Percentiles rank a stretch among this genome's conserved stretches.
Evolutionary conservation across 768 basidiomycete genomes (phyloP).

Genomic region (Russula compacta): DNA sequence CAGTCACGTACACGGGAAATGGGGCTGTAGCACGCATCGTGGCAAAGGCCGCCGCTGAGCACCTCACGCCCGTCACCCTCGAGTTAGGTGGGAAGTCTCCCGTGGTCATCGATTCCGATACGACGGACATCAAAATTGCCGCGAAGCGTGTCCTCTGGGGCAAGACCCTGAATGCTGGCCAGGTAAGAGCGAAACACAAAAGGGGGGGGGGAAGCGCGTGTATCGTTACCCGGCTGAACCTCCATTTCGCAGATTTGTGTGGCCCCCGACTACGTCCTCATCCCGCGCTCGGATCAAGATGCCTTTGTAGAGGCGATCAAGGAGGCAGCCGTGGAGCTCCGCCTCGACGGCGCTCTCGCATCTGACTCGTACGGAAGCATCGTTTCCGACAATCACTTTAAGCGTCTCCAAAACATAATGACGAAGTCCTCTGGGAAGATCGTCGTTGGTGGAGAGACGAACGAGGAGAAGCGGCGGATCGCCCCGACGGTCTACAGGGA

Average conservation of each 20-base stretch:
- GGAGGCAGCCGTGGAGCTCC: conserved; percentile 39
- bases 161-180: conserved; percentile 57
- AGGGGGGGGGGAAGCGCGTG: neutral
- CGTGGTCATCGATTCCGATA: conserved; percentile 34
- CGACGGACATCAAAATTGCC: conserved; percentile 39
- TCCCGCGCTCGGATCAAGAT: conserved; percentile 35
- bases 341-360: conserved; percentile 41
- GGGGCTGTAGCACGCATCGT: conserved; percentile 32
- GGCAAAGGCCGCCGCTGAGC: conserved; percentile 35
- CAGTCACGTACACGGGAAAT: conserved; percentile 34
- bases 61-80: conserved; percentile 36
- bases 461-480: conserved; percentile 35
- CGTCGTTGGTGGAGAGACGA: conserved; percentile 42
- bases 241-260: conserved; percentile 30
- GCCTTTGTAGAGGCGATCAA: conserved; percentile 39
- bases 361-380: conserved; percentile 41
- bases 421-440: conserved; percentile 46
- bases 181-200: conserved; percentile 29
- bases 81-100: conserved; percentile 39
- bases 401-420: conserved; percentile 44
- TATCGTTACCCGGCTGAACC: neutral
- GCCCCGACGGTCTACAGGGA: conserved; percentile 53
- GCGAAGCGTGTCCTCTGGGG: conserved; percentile 63
- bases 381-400: conserved; percentile 44
- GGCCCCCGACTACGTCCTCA: conserved; percentile 38